These are phyloP conservation scores for Globisporangium apiculatum DNA, from an alignment of 352 stramenopile species.

Conservation along the genomic window DNA sequence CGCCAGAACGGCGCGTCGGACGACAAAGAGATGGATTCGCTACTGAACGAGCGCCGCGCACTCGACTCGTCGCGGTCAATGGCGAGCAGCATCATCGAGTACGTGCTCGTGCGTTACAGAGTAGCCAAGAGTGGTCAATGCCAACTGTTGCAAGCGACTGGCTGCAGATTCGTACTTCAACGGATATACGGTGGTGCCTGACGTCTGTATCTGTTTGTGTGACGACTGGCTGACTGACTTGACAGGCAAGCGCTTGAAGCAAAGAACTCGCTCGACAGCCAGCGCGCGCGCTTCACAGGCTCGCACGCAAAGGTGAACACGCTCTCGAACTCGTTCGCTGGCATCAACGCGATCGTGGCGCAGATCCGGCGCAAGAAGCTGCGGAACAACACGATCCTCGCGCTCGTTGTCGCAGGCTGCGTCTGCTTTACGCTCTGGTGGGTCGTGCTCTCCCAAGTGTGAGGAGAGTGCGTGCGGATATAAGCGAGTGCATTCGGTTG, in stretches of 20 bases:
- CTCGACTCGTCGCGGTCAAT: conserved; percentile 79
- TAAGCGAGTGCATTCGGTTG: background rate
- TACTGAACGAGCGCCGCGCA: conserved; percentile 72
- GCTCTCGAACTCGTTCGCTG: conserved; percentile 88
- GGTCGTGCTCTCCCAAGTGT: conserved; percentile 71
- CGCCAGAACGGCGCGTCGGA: conserved; percentile 34
- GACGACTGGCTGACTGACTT: background rate
- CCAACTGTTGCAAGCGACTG: too few species aligned
- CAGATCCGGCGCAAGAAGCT: conserved; percentile 95
- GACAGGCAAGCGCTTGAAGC: conserved; percentile 72
- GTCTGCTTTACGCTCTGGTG: conserved; percentile 97
- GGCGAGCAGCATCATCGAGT: conserved; percentile 81
- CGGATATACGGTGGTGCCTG: background rate
- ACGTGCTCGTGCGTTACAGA: conserved; percentile 4
- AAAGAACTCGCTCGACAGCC: conserved; percentile 84
- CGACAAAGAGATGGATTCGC: conserved; percentile 67
- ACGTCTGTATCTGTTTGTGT: background rate
- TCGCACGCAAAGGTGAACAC: conserved; percentile 79
- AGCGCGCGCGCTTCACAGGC: conserved; percentile 84
- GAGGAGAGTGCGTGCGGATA: conserved; percentile 7
- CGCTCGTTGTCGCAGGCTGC: conserved; percentile 92
- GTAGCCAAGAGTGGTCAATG: too few species aligned
- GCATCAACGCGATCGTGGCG: conserved; percentile 95
- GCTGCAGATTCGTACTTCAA: too few species aligned
- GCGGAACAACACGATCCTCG: conserved; percentile 96